These are phyloP conservation scores for Quercus cerris DNA, from an alignment of 306 rosid species.

Conservation along the genomic window DNA sequence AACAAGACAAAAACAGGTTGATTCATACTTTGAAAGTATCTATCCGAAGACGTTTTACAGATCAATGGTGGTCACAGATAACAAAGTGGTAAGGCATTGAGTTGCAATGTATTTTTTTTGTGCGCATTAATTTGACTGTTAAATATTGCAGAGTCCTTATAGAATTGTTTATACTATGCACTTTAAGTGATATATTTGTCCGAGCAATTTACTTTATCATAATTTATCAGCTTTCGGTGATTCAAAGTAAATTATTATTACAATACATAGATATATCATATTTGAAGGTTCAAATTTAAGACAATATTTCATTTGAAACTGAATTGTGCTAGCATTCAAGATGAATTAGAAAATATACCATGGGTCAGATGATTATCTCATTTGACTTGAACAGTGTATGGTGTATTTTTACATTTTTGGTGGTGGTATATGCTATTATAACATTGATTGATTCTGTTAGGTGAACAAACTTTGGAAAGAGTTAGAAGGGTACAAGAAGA, in stretches of 20 bases:
- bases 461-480: slow-evolving; percentile 64
- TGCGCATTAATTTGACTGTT: background rate
- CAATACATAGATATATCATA: background rate
- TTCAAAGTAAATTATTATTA: background rate
- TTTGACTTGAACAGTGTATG: background rate
- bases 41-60: slow-evolving; percentile 77
- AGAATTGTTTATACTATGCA: background rate
- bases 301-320: background rate
- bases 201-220: background rate
- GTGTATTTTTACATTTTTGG: background rate
- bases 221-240: background rate
- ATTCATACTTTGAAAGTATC: slow-evolving; percentile 56
- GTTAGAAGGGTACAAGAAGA: slow-evolving; percentile 73
- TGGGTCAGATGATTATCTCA: background rate
- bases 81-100: slow-evolving; percentile 52
- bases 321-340: background rate
- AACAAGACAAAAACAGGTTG: slow-evolving; percentile 72
- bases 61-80: slow-evolving; percentile 76
- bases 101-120: background rate
- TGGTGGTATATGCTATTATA: background rate
- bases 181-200: background rate
- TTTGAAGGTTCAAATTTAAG: background rate
- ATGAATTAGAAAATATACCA: background rate
- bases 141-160: background rate
- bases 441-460: slow-evolving; percentile 34